phyloP scores from a whole-genome alignment of 139 green algal genomes.

The Coelastrella sp. region DNA sequence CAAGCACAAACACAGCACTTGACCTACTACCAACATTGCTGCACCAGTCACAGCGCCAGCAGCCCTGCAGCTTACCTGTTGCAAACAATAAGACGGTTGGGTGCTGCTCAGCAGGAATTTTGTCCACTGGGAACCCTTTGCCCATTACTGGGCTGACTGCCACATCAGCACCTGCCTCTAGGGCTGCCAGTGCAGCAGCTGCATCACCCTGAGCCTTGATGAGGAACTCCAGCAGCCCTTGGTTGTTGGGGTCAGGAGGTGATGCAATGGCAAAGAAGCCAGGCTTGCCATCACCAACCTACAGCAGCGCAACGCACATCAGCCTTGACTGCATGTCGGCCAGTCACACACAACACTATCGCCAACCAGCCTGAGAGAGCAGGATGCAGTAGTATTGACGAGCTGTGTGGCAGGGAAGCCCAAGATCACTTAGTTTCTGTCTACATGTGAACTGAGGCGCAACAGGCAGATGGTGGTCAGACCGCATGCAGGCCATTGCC shows the following conservation, averaged over 20 bases:
- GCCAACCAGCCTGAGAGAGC: too few species aligned
- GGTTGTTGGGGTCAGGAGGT: constrained; percentile 62
- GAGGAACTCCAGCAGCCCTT: constrained; percentile 68
- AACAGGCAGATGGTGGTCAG: too few species aligned
- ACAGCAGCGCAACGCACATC: constrained; percentile 59
- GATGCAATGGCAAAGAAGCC: constrained; percentile 93
- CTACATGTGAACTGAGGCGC: too few species aligned
- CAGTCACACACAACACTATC: too few species aligned
- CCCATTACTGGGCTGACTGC: constrained; percentile 53
- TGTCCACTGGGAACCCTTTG: constrained; percentile 91
- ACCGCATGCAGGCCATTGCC: too few species aligned
- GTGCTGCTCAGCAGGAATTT: constrained; percentile 70
- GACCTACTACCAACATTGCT: background rate
- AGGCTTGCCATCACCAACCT: constrained; percentile 78
- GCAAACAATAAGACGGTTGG: constrained; percentile 83
- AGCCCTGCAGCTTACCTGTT: constrained; percentile 55
- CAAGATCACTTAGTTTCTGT: too few species aligned
- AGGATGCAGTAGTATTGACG: too few species aligned
- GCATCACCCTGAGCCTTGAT: constrained; percentile 66
- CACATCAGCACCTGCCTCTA: constrained; percentile 51
- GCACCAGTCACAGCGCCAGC: background rate
- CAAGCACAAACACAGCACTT: background rate
- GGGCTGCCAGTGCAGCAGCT: constrained; percentile 4
- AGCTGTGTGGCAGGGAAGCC: too few species aligned
- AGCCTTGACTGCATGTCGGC: too few species aligned